A percentile compares a stretch with the other conserved stretches of the same genome.
Conservation (phyloP, 2,329 filamentous ascomycete genomes). For the Didymella exigua region DNA sequence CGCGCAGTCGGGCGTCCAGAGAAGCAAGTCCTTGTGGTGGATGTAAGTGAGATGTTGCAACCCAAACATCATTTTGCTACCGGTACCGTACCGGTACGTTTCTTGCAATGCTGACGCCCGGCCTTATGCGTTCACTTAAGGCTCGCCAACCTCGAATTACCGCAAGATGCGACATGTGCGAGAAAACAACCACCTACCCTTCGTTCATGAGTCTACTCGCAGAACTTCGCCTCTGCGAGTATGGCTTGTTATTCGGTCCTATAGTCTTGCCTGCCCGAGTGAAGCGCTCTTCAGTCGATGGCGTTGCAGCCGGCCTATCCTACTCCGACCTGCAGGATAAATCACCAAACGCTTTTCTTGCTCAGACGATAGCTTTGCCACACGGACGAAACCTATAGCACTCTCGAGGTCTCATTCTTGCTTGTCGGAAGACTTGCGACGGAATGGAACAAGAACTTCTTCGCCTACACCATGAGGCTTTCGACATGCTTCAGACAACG, state of each 20-base stretch:
- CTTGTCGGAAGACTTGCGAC: neutral
- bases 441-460: neutral
- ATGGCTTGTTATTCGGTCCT: neutral
- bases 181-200: neutral
- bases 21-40: neutral
- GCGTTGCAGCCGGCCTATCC: neutral
- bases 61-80: too few species aligned
- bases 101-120: too few species aligned
- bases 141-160: too few species aligned
- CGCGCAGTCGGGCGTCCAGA: neutral
- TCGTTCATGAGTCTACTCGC: neutral
- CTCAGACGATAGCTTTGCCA: neutral
- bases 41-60: neutral
- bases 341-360: neutral
- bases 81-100: too few species aligned
- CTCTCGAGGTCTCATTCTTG: neutral
- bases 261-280: neutral
- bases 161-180: neutral
- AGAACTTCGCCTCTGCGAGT: neutral
- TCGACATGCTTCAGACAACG: neutral
- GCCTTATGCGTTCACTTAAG: too few species aligned
- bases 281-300: neutral
- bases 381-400: neutral
- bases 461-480: neutral
- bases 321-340: neutral